Evolutionary conservation across 2,329 filamentous ascomycete species (phyloP).

Genomic region (Monilinia fructigena): DNA sequence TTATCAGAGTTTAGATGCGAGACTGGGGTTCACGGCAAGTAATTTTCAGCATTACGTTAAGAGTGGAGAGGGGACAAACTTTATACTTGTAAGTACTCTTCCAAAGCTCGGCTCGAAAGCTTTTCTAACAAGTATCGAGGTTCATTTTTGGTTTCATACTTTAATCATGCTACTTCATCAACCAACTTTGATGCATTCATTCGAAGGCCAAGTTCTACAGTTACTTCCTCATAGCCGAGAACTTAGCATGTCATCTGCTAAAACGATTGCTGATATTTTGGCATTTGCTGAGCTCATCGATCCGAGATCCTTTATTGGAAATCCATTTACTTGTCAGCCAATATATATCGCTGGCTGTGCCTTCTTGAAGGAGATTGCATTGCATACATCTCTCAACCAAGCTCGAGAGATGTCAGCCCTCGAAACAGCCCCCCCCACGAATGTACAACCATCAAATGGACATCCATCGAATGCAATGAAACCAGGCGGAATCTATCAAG

Average conservation of each 20-base stretch:
- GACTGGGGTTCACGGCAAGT: slow-evolving; percentile 77
- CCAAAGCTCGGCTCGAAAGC: slow-evolving; percentile 43
- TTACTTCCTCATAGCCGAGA: slow-evolving; percentile 79
- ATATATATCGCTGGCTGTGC: slow-evolving; percentile 91
- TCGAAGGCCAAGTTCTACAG: slow-evolving; percentile 67
- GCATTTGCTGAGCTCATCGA: slow-evolving; percentile 84
- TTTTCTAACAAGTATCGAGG: slow-evolving; percentile 73
- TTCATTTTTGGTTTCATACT: slow-evolving; percentile 83
- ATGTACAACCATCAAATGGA: slow-evolving; percentile 6
- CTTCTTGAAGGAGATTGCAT: slow-evolving; percentile 78
- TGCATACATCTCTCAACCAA: slow-evolving; percentile 64
- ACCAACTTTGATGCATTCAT: slow-evolving; percentile 76
- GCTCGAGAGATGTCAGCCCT: slow-evolving; percentile 54
- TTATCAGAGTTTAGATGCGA: slow-evolving; percentile 71
- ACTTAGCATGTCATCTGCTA: slow-evolving; percentile 56
- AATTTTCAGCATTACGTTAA: slow-evolving; percentile 86
- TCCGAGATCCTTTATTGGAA: slow-evolving; percentile 80
- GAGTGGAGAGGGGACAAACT: slow-evolving; percentile 78
- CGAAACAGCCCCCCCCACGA: slow-evolving; percentile 23
- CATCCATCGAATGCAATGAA: slow-evolving; percentile 19
- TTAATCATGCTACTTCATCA: slow-evolving; percentile 83
- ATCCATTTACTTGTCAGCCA: slow-evolving; percentile 85
- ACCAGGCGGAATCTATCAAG: slow-evolving; percentile 30
- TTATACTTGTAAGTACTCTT: slow-evolving; percentile 70
- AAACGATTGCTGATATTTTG: slow-evolving; percentile 86